Evolutionary conservation across 176 grass and related monocot genomes (phyloP).

Genomic region (Carex parvula): DNA sequence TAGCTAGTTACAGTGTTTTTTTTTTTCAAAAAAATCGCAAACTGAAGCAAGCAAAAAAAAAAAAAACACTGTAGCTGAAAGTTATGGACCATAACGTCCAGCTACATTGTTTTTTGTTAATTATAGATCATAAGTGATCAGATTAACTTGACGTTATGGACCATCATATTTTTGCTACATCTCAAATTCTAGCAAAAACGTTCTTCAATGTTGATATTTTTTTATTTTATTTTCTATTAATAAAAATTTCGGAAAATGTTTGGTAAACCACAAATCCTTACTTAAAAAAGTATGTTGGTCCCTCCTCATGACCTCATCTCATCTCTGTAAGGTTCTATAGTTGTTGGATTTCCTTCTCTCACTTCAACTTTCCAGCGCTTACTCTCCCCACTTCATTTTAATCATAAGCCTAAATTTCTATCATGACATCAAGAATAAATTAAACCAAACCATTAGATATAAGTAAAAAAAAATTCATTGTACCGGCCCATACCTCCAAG

Average conservation of each 20-base stretch:
- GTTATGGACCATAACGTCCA: too few species aligned
- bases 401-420: background rate
- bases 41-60: too few species aligned
- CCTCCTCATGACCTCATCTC: background rate
- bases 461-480: conserved; percentile 12
- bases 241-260: background rate
- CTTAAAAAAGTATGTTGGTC: background rate
- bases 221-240: too few species aligned
- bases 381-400: background rate
- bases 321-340: conserved; percentile 3
- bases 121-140: too few species aligned
- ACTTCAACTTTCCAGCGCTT: background rate
- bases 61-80: too few species aligned
- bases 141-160: too few species aligned
- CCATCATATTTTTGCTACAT: too few species aligned
- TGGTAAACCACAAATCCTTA: background rate
- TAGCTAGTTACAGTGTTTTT: too few species aligned
- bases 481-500: conserved; percentile 12
- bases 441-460: background rate
- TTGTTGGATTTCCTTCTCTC: background rate
- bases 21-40: too few species aligned
- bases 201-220: too few species aligned
- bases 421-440: background rate
- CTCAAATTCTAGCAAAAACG: too few species aligned
- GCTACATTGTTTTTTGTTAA: too few species aligned